Evolutionary conservation across 345 rosid genomes (phyloP).

Genomic region (Alliaria petiolata): DNA sequence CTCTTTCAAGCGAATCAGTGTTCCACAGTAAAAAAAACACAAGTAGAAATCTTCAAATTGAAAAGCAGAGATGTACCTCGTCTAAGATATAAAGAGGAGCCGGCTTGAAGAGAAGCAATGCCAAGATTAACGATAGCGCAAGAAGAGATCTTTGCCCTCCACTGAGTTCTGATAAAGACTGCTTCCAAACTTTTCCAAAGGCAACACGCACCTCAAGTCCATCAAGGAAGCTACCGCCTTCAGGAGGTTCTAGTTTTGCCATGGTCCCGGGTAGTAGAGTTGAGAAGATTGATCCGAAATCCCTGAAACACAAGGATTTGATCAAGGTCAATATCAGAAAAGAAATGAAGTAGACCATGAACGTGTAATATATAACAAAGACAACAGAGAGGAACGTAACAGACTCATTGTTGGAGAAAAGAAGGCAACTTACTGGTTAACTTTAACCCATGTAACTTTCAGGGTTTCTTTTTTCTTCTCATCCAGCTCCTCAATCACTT

Average conservation of each 20-base stretch:
- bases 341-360: not conserved
- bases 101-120: slow-evolving; percentile 94
- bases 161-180: slow-evolving; percentile 89
- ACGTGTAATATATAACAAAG: no score
- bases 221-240: slow-evolving; percentile 91
- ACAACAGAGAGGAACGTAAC: not conserved
- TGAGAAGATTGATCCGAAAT: slow-evolving; percentile 95
- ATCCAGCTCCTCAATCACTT: slow-evolving; percentile 96
- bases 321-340: not conserved
- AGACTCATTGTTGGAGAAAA: not conserved
- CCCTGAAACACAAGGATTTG: slow-evolving; percentile 62
- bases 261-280: slow-evolving; percentile 91
- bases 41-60: not conserved
- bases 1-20: not conserved
- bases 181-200: slow-evolving; percentile 97
- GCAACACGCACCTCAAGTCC: slow-evolving; percentile 99
- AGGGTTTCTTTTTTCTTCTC: slow-evolving; percentile 98
- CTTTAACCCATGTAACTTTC: slow-evolving; percentile 97
- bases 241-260: slow-evolving; percentile 94
- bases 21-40: not conserved
- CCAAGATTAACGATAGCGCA: slow-evolving; percentile 89
- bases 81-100: slow-evolving; percentile 97
- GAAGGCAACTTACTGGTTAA: slow-evolving; percentile 55
- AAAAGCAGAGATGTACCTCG: slow-evolving; percentile 51
- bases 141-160: slow-evolving; percentile 96